Conservation (phyloP, 371 early-diverging fungal genomes). For the Mortierella sp. region DNA sequence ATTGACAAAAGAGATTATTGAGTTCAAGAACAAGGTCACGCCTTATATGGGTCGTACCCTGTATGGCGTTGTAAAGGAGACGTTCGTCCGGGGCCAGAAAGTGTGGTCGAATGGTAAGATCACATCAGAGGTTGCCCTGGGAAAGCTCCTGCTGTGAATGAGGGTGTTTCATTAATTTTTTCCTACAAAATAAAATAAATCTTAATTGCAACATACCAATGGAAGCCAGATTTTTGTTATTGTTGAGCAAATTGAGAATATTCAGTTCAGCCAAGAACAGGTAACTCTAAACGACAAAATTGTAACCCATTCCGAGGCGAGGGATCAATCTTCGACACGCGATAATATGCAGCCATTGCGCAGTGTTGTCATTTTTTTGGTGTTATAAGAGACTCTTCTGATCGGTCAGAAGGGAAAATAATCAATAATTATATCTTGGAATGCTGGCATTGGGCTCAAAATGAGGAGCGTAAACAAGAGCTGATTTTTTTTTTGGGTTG, state of each 20-base stretch:
- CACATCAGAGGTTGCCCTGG: constrained; percentile 41
- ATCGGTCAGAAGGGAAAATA: background rate
- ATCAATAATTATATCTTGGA: background rate
- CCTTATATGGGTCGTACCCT: constrained; percentile 77
- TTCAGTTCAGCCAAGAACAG: no score
- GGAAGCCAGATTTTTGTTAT: no score
- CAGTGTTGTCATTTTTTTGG: no score
- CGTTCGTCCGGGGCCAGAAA: constrained; percentile 78
- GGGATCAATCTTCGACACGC: background rate
- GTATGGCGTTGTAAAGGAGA: constrained; percentile 77
- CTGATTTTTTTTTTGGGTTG: background rate
- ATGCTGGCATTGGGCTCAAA: background rate
- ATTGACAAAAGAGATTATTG: constrained; percentile 69
- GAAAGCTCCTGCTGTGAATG: constrained; percentile 47
- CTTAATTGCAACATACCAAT: background rate
- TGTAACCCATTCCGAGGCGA: background rate
- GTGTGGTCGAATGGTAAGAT: constrained; percentile 61
- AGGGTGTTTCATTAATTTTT: background rate
- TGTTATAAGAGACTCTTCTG: background rate
- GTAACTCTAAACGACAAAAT: no score
- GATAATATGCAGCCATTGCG: background rate
- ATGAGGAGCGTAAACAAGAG: background rate
- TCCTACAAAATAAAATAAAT: background rate
- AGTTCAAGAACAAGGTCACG: constrained; percentile 86
- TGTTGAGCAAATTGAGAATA: no score